A percentile compares a stretch with the other conserved stretches of the same genome.
These are phyloP conservation scores for Malassezia restricta DNA, from an alignment of 1,284 basidiomycete species.

Conservation along the genomic window DNA sequence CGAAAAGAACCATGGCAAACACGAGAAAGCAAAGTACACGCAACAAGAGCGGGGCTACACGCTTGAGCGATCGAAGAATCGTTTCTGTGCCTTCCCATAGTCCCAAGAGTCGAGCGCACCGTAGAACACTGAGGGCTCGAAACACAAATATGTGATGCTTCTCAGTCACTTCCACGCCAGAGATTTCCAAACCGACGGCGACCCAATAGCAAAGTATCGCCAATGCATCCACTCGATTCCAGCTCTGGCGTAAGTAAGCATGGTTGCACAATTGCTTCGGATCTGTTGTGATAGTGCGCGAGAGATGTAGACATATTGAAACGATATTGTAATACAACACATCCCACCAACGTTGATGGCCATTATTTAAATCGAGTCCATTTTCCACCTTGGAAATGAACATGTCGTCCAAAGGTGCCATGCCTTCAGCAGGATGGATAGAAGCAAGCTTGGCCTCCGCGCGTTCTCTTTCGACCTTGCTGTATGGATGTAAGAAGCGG, in stretches of 20 bases:
- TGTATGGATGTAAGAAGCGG: conserved; percentile 7
- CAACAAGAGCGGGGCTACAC: conserved; percentile 71
- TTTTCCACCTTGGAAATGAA: background rate
- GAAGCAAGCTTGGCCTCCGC: conserved; percentile 1
- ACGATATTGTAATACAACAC: background rate
- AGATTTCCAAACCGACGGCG: conserved; percentile 59
- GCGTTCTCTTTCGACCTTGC: background rate
- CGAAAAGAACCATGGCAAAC: conserved; percentile 80
- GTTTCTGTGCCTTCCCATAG: conserved; percentile 86
- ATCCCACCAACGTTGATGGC: background rate
- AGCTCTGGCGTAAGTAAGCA: conserved; percentile 78
- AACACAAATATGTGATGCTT: conserved; percentile 70
- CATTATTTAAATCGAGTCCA: background rate
- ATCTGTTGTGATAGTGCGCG: conserved; percentile 13
- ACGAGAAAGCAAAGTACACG: conserved; percentile 81
- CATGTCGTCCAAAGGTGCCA: background rate
- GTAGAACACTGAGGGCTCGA: conserved; percentile 73
- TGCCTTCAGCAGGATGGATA: conserved; percentile 2
- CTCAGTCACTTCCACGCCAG: conserved; percentile 57
- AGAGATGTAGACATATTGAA: conserved; percentile 3
- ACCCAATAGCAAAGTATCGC: conserved; percentile 70
- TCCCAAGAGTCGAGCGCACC: conserved; percentile 69
- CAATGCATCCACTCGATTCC: conserved; percentile 80
- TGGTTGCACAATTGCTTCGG: background rate
- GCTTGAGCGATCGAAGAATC: conserved; percentile 84